These are phyloP conservation scores for Diatrype stigma DNA, from an alignment of 2,329 filamentous ascomycete genomes.

Conservation along the genomic window DNA sequence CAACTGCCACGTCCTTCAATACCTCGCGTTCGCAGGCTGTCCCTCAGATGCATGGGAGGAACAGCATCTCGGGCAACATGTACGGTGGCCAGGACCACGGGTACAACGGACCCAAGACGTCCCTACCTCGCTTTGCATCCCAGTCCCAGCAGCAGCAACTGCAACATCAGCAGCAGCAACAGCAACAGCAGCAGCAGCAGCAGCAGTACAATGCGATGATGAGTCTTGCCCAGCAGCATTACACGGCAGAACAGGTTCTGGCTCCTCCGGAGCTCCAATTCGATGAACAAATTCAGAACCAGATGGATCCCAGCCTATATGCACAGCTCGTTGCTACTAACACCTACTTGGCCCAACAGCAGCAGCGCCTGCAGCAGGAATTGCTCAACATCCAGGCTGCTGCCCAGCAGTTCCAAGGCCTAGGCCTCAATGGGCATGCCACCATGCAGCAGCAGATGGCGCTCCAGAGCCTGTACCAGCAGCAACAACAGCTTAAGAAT, in stretches of 20 bases:
- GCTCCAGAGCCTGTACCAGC: conserved; percentile 50
- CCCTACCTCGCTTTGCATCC: conserved; percentile 39
- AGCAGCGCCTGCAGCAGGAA: conserved; percentile 92
- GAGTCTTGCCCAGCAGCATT: conserved; percentile 52
- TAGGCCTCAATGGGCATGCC: conserved; percentile 61
- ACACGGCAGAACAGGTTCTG: conserved; percentile 84
- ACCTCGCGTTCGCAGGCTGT: conserved; percentile 42
- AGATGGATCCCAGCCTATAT: conserved; percentile 82
- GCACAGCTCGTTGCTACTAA: conserved; percentile 89
- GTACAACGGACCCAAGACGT: conserved; percentile 54
- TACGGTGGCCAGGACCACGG: conserved; percentile 40
- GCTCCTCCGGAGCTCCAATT: conserved; percentile 78
- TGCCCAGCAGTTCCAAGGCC: conserved; percentile 74
- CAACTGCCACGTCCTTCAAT: conserved; percentile 66
- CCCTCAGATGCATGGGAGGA: conserved; percentile 38
- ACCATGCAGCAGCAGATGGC: conserved; percentile 40
- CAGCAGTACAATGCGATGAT: conserved; percentile 23
- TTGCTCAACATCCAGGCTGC: conserved; percentile 78
- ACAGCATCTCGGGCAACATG: conserved; percentile 39
- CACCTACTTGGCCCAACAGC: conserved; percentile 86
- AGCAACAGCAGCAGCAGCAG: conserved; percentile 19
- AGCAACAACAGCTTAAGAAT: conserved; percentile 61
- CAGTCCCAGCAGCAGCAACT: conserved; percentile 28
- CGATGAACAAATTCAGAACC: conserved; percentile 62
- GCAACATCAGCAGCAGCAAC: conserved; percentile 23